Base-by-base conservation (phyloP, 805 yeast genomes). In the Monosporozyma aquatica region DNA sequence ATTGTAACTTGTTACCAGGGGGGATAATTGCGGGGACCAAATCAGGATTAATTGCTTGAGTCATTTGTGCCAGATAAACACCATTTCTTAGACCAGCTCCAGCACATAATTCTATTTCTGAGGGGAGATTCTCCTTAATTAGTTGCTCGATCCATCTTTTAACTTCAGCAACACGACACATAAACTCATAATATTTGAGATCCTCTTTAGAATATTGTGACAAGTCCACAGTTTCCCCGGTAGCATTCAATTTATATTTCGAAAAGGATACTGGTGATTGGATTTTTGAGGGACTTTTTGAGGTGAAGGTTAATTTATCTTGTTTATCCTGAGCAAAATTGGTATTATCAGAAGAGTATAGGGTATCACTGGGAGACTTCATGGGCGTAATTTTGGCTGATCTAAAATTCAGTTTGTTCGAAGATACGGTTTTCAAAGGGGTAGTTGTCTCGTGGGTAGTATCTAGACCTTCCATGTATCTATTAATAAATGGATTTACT, bases 161-260 rank as follows among this genome's bases (percentile, higher is more conserved):
- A n/a, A 87, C 85, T 55, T 86, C 92, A 28, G 74, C 77, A 9
- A 85, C 78, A 46, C 90, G 76, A 59, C 95, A 85, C 35, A 86
- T 66, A 53, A 85, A 85, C 58, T 84, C 92, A 56, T 85, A 84
- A 5, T 80, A 80, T 47, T 73, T 64, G n/a, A 42, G 35, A 33
- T 62, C 61, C 14, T 52, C 50, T 8, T 41, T 42, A 1, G 52
- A 41, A 10, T 33, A 46, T 9, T 39, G 34, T 1, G 47, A 23
- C 3, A 41, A 22, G 32, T 40, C 41, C 10, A 38, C 37, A 27
- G 9, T 36, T 40, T 4, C 21, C 26, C 35, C 35, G 18, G 35
- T 8, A 6, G 35, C 18, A 13, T 32, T 32, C 22, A 32, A 32
- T 14, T 32, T 32, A 32, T 32, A 18, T 8, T 32, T 32, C 2